Evolutionary conservation across 2,329 filamentous ascomycete species (phyloP).

Genomic region (Hypoxylon sp.): DNA sequence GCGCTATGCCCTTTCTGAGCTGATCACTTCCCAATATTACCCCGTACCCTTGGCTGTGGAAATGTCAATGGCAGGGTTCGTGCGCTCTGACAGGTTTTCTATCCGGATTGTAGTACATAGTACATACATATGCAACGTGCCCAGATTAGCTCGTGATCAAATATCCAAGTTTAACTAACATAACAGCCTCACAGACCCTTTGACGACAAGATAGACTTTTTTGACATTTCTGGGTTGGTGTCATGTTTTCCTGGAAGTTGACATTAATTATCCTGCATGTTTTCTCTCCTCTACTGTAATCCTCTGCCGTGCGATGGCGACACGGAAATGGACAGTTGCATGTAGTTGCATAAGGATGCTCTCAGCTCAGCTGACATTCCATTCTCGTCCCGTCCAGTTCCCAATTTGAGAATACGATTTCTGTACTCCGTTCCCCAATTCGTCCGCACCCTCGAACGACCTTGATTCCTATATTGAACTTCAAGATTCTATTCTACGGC

Average conservation of each 20-base stretch:
- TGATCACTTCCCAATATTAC: constrained; percentile 40
- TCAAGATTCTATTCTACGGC: not conserved
- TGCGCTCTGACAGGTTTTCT: constrained; percentile 36
- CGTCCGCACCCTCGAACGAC: constrained; percentile 17
- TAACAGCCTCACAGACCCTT: constrained; percentile 23
- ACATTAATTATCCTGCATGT: constrained; percentile 23
- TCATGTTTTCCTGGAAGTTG: constrained; percentile 4
- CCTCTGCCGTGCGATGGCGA: constrained; percentile 31
- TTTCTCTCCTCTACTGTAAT: not conserved
- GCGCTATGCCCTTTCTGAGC: constrained; percentile 29
- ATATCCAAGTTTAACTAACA: constrained; percentile 6
- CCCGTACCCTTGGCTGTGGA: constrained; percentile 17
- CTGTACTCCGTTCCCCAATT: constrained; percentile 21
- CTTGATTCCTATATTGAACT: constrained; percentile 5
- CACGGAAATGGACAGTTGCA: constrained; percentile 40
- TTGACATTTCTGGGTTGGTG: constrained; percentile 5
- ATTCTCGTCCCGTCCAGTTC: constrained; percentile 40
- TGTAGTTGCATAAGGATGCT: constrained; percentile 24
- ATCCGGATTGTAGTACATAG: constrained; percentile 20
- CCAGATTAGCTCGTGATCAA: constrained; percentile 36
- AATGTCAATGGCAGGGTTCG: constrained; percentile 26
- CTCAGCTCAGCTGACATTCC: constrained; percentile 46
- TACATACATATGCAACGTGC: constrained; percentile 13
- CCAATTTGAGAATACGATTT: constrained; percentile 44
- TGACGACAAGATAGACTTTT: not conserved